These are phyloP conservation scores for Penicillium sp. DNA, from an alignment of 2,329 filamentous ascomycete genomes.

Conservation along the genomic window DNA sequence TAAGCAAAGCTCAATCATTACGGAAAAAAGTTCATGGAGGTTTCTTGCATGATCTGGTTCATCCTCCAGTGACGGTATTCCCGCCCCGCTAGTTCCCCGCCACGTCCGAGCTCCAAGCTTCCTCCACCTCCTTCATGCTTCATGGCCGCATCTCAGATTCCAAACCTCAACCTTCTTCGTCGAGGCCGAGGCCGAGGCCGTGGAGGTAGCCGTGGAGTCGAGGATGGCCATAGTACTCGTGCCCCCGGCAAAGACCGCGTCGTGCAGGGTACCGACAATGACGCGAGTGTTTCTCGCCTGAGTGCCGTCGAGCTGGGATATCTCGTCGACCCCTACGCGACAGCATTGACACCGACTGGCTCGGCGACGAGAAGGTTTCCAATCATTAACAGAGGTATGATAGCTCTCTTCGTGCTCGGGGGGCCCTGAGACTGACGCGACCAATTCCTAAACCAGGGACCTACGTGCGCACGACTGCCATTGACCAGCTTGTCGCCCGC, in stretches of 20 bases:
- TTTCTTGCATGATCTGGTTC: neutral
- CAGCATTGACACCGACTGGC: constrained; percentile 61
- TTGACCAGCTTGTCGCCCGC: constrained; percentile 73
- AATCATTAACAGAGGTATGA: constrained; percentile 85
- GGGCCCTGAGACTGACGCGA: neutral
- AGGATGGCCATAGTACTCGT: constrained; percentile 31
- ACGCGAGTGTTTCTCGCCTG: constrained; percentile 84
- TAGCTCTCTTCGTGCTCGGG: constrained; percentile 6
- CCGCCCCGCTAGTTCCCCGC: constrained; percentile 17
- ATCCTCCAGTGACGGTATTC: constrained; percentile 5
- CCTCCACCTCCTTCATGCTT: constrained; percentile 15
- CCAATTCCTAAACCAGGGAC: constrained; percentile 62
- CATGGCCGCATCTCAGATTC: constrained; percentile 76
- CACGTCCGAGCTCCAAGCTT: constrained; percentile 22
- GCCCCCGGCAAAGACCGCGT: constrained; percentile 64
- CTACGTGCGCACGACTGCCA: constrained; percentile 83
- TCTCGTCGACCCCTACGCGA: constrained; percentile 77
- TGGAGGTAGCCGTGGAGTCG: constrained; percentile 27
- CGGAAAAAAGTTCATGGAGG: neutral
- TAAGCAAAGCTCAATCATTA: neutral
- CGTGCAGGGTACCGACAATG: constrained; percentile 86
- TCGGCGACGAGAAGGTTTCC: constrained; percentile 68
- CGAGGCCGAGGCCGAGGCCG: constrained; percentile 53
- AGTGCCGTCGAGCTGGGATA: constrained; percentile 88
- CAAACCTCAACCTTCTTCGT: constrained; percentile 70